phyloP scores from a whole-genome alignment of 768 basidiomycete species.

The Mycena metata region DNA sequence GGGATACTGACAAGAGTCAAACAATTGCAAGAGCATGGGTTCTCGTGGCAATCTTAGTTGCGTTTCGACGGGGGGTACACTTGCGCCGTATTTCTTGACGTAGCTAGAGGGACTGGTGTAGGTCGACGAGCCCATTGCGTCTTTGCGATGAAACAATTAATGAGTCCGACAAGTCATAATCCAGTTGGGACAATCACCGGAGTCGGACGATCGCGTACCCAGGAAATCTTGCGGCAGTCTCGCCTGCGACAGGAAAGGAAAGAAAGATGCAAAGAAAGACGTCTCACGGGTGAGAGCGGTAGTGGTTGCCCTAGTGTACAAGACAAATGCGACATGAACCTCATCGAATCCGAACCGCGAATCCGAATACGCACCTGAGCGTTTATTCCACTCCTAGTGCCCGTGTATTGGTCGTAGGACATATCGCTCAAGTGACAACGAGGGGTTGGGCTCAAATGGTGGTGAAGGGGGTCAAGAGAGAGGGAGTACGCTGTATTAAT shows the following conservation, averaged over 20 bases:
- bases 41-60: too few species aligned
- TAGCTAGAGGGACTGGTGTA: too few species aligned
- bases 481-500: too few species aligned
- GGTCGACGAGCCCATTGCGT: too few species aligned
- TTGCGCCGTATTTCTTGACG: too few species aligned
- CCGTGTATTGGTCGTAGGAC: background rate
- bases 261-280: background rate
- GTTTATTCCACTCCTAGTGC: slow-evolving; percentile 1
- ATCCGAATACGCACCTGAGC: slow-evolving; percentile 1
- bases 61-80: too few species aligned
- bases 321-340: slow-evolving; percentile 1
- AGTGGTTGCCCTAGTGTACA: slow-evolving; percentile 1
- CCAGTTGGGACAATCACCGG: slow-evolving; percentile 6
- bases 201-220: background rate
- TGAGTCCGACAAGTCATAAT: background rate
- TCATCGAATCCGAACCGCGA: slow-evolving; percentile 6
- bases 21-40: too few species aligned
- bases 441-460: slow-evolving; percentile 5
- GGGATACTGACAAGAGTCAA: too few species aligned
- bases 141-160: slow-evolving; percentile 12
- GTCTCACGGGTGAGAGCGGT: background rate
- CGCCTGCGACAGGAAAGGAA: too few species aligned
- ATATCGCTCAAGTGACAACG: slow-evolving; percentile 2
- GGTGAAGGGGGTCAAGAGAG: too few species aligned
- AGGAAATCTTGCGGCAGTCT: too few species aligned